Percentiles rank a stretch among this genome's conserved stretches.
Conservation (phyloP, 305 asterid genomes). For the Withania somnifera region DNA sequence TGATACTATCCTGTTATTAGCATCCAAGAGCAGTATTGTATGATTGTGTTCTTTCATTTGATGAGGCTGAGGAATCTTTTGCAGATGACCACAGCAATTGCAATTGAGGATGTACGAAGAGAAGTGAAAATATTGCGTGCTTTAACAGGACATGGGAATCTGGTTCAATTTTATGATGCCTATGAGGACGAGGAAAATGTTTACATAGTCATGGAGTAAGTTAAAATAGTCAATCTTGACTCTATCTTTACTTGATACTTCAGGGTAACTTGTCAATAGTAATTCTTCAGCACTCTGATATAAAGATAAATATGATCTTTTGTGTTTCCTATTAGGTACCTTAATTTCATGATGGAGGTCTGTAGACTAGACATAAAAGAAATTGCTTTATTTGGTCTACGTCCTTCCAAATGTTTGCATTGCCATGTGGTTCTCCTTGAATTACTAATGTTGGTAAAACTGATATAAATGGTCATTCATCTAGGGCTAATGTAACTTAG, state of each 20-base stretch:
- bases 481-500: too few species aligned
- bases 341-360: too few species aligned
- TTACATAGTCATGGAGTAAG: conserved; percentile 84
- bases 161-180: conserved; percentile 68
- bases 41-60: background rate
- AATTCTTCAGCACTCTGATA: background rate
- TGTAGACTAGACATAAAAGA: too few species aligned
- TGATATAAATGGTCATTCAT: too few species aligned
- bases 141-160: conserved; percentile 57
- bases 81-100: conserved; percentile 79
- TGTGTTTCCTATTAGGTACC: background rate
- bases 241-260: background rate
- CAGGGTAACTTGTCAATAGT: background rate
- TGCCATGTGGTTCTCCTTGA: too few species aligned
- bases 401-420: too few species aligned
- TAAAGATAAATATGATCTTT: background rate
- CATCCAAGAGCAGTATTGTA: background rate
- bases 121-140: conserved; percentile 75
- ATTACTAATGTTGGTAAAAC: too few species aligned
- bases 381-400: too few species aligned
- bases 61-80: conserved; percentile 5
- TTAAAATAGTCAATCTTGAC: background rate
- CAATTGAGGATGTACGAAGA: conserved; percentile 69
- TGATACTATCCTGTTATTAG: background rate
- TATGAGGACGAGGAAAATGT: conserved; percentile 77